Base-by-base conservation (phyloP, 306 rosid genomes). In the Cajanus cajan region DNA sequence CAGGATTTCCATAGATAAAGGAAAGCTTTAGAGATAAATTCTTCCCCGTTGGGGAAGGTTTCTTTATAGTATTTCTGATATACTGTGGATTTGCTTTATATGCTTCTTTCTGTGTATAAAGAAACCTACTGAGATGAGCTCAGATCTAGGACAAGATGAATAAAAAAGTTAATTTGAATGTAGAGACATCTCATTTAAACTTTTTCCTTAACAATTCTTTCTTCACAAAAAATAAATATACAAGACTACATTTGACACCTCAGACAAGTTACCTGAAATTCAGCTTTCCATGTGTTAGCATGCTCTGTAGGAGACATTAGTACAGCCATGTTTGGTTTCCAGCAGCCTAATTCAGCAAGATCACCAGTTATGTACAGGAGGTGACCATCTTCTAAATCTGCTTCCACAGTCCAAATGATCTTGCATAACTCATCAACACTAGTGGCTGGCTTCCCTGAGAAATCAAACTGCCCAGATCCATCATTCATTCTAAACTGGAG, bases 351-450 rank as follows among this genome's bases (percentile, higher is more conserved):
- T 63, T 78, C 90, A 74, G 79, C 81, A 84, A 90, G 90, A 69
- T 91, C 98, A 68, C 99, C 98, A 82, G 94, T 91, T 45, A 96
- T 22, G 81, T 91, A 96, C 59, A 96, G 90, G 74, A 86, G 89
- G 82, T 96, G 90, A 85, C 87, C 93, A 54, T 87, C 91, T 80
- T 80, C 91, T 83, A 93, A 77, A 89, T 93, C 96, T 68, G 96
- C 91, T 85, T 93, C 97, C 66, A 91, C 72, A 6, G 87, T 96
- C 94, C 97, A 91, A 68, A 86, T 78, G 48, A 93, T 83, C 72
- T 84, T 87, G 88, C 96, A 88, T 66, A 52, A 76, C 85, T 86
- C 87, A 80, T 85, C 89, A 68, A 82, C 69, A 81, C 74, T 62
- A 59, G 82, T 43, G 77, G 80, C 85, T 76, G 80, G 80, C 77